Evolutionary conservation across 257 asterid species (phyloP).

Genomic region (Fraxinus cuspidata): DNA sequence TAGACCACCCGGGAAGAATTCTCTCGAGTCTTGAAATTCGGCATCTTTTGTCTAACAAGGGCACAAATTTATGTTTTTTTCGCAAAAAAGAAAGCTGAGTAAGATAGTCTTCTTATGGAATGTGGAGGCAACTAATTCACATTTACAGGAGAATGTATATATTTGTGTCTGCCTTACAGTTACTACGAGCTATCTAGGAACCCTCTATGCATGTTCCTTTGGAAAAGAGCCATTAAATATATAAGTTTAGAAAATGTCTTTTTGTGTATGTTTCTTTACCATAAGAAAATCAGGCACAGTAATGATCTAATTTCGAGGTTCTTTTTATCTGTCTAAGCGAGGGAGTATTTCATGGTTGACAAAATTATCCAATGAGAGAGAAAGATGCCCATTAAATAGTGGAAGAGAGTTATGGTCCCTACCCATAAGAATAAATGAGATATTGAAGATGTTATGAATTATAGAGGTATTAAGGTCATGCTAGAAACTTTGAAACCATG

Average conservation of each 20-base stretch:
- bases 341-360: background rate
- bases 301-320: background rate
- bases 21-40: background rate
- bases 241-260: background rate
- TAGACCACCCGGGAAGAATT: constrained; percentile 10
- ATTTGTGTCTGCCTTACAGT: background rate
- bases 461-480: background rate
- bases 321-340: background rate
- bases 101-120: background rate
- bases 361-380: background rate
- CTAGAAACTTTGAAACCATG: background rate
- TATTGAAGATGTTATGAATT: background rate
- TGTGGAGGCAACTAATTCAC: background rate
- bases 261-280: background rate
- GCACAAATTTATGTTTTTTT: background rate
- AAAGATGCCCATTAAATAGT: background rate
- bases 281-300: background rate
- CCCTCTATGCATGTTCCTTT: background rate
- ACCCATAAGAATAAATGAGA: background rate
- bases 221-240: background rate
- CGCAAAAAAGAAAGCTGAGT: background rate
- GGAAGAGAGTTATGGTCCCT: background rate
- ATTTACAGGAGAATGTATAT: background rate
- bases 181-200: background rate
- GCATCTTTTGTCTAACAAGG: background rate